Evolutionary conservation across 805 yeast species (phyloP), one percentile per base, ranked within the genome.

Genomic region (Myxozyma geophila): DNA sequence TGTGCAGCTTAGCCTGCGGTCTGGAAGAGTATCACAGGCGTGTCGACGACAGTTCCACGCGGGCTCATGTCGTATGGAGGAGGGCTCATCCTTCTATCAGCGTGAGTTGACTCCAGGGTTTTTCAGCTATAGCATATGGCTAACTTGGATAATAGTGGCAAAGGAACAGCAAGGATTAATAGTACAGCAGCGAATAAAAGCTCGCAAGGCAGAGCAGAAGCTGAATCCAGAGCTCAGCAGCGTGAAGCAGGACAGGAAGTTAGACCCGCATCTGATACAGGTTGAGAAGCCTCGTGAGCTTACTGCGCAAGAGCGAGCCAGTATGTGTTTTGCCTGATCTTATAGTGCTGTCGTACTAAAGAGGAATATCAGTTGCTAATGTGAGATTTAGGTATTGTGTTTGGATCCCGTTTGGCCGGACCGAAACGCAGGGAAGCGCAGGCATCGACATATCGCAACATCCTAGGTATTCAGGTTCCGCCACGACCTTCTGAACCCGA

Each of bases 401-500:
- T 67, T 58, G 70, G 70, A 7, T 59, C 65, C 33, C 62, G 70
- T n/a, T 44, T 62, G 35, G 64, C 66, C 4, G 67, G 67, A 9
- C 66, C 64, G 50, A 46, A 53, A 33, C 57, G 67, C 36, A 54
- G 70, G 23, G 47, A 51, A 28, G 48, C 39, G 36, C 59, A 50
- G 33, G 67, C 55, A 15, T 47, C 62, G 1, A 55, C 58, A 43
- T 63, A 67, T 35, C 62, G 69, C 39, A 58, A 60, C 23, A 65
- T 70, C 12, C 59, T 59, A 23, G 98, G 98, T 0, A 79, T 95
- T 0, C 74, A 73, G 7, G 96, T 93, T 0, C 97, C 97, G 2
- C 85, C 83, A n/a, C 83, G 82, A 73, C 98, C 99, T 0, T 79
- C 77, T 4, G 97, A 90, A 70, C 98, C 98, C 1, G 96, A 92